Conservation (phyloP, 768 basidiomycete species). For the Collybia mongolica region DNA sequence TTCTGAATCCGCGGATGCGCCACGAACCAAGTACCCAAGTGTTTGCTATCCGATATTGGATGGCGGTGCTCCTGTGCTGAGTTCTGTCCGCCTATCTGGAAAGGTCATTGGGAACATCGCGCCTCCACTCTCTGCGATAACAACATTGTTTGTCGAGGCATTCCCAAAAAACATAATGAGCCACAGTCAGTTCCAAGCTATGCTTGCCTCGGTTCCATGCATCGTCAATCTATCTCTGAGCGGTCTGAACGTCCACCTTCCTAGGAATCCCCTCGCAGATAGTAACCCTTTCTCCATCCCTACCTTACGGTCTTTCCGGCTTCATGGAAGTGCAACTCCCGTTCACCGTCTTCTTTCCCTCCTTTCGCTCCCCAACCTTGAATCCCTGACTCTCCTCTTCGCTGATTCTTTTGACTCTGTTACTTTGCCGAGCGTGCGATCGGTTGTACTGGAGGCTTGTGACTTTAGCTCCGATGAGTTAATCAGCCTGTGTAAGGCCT, state of each 20-base stretch:
- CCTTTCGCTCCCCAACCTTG: conserved; percentile 33
- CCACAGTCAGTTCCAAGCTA: conserved; percentile 30
- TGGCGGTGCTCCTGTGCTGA: conserved; percentile 29
- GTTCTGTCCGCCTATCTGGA: conserved; percentile 41
- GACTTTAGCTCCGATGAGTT: conserved; percentile 29
- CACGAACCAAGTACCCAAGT: conserved; percentile 27
- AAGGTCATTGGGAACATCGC: conserved; percentile 36
- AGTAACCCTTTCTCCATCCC: conserved; percentile 29
- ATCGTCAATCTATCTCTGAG: conserved; percentile 42
- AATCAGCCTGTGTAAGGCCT: conserved; percentile 28
- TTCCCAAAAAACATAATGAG: conserved; percentile 33
- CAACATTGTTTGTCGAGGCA: conserved; percentile 45
- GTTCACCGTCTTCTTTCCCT: conserved; percentile 33
- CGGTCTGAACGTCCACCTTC: conserved; percentile 33
- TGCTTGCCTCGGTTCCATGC: conserved; percentile 31
- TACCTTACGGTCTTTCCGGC: conserved; percentile 36
- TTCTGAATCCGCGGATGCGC: conserved; percentile 20
- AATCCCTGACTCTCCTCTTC: conserved; percentile 31
- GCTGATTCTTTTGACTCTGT: conserved; percentile 32
- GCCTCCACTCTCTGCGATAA: conserved; percentile 32
- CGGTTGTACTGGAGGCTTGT: conserved; percentile 33
- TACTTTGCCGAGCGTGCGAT: conserved; percentile 29
- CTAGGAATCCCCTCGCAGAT: conserved; percentile 27
- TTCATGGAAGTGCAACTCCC: conserved; percentile 33
- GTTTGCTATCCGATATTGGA: conserved; percentile 29